Base-by-base conservation (phyloP, 2,329 filamentous ascomycete species). In the Teratosphaeria zuluensis region DNA sequence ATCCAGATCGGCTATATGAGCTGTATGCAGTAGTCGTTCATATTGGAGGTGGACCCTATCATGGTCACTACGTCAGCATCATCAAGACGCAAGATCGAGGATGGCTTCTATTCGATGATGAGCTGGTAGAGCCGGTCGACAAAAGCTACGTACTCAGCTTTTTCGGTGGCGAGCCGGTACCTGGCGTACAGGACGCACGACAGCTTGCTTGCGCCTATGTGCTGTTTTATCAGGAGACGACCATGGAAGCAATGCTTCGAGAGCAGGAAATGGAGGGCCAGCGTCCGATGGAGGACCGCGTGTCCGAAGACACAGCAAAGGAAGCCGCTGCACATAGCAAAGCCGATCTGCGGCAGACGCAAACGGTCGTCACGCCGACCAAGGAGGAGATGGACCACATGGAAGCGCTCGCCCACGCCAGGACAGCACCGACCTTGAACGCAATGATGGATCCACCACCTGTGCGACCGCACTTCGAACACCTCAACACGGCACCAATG, bases 61-160 rank as follows among this genome's bases (percentile, higher is more conserved):
- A 99, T 70, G 94, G 94, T 3, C 94, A 99, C 73, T 99, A 99
- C 67, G 91, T 99, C 33, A 91, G 92, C 4, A 94, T 99, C 57
- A 92, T 99, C 78, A 99, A 99, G 76, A 97, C 94, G 0, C 87
- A 95, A 69, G 94, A 97, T 70, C 85, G 90, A 56, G 94, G 94
- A 31, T 99, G 94, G 94, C 77, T 99, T 51, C 77, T 99, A 5
- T 99, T 99, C 67, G 94, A 99, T 66, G 94, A 99, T 68, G 94
- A 99, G 75, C 91, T 97, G 84, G 94, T 99, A 4, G 94, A 99
- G 72, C 94, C 94, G 0, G 94, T 99, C 4, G 91, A 96, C 73
- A 96, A 96, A 74, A 87, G 89, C 70, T 99, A 95, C 69, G 94
- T 99, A 42, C 84, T 88, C 64, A 96, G 96, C 72, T 99, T 99